phyloP scores from a whole-genome alignment of 2,329 filamentous ascomycete species.

The Cladosporium oxysporum region DNA sequence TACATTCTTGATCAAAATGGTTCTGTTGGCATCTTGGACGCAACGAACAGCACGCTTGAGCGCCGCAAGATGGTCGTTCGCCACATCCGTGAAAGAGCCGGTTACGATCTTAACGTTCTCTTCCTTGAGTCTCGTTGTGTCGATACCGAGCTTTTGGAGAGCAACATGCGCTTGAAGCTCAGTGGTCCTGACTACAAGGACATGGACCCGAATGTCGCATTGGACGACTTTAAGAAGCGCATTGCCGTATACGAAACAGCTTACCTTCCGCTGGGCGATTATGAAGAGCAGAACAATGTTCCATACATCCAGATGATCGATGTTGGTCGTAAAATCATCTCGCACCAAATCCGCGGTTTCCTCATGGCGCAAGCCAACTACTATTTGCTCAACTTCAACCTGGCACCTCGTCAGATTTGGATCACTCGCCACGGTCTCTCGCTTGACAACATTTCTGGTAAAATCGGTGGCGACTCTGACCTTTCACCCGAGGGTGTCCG shows the following conservation, averaged over 20 bases:
- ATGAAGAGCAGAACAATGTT: conserved; percentile 83
- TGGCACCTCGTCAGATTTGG: conserved; percentile 95
- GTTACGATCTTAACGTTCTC: conserved; percentile 81
- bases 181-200: conserved; percentile 94
- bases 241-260: conserved; percentile 92
- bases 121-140: conserved; percentile 95
- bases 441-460: conserved; percentile 79
- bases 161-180: conserved; percentile 95
- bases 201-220: conserved; percentile 81
- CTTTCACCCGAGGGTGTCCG: conserved; percentile 76
- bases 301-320: conserved; percentile 98
- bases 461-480: conserved; percentile 86
- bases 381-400: conserved; percentile 94
- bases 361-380: conserved; percentile 89
- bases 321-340: conserved; percentile 89
- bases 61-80: conserved; percentile 75
- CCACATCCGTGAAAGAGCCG: conserved; percentile 77
- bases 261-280: conserved; percentile 77
- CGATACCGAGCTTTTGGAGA: conserved; percentile 80
- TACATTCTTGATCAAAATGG: conserved; percentile 82
- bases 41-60: conserved; percentile 91
- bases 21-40: conserved; percentile 92
- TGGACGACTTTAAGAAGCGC: conserved; percentile 89
- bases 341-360: conserved; percentile 88
- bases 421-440: conserved; percentile 95